phyloP scores from a whole-genome alignment of 73 alveolate genomes.

The Effrenium voratum region DNA sequence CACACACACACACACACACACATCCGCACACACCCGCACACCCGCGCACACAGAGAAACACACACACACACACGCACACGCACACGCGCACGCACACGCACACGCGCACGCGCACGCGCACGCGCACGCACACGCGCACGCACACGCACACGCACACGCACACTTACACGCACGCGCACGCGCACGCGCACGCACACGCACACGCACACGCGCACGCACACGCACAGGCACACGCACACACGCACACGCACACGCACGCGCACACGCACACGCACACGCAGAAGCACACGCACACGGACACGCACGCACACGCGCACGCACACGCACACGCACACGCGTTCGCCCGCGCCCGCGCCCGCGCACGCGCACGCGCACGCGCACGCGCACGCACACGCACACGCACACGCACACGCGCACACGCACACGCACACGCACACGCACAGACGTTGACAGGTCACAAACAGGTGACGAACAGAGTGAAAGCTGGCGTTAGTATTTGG shows the following conservation, averaged over 20 bases:
- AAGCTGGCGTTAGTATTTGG: no score
- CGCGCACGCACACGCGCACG: slow-evolving; percentile 5
- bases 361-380: not conserved
- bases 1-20: not conserved
- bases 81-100: not conserved
- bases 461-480: no score
- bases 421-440: not conserved
- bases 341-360: not conserved
- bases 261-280: slow-evolving; percentile 6
- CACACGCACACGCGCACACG: not conserved
- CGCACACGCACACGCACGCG: not conserved
- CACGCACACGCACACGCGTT: not conserved
- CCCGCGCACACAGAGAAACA: not conserved
- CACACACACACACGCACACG: not conserved
- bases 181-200: slow-evolving; percentile 3
- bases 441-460: not conserved
- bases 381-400: not conserved
- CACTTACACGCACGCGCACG: not conserved
- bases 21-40: not conserved
- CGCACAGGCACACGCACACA: not conserved
- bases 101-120: not conserved
- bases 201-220: slow-evolving; percentile 8
- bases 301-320: not conserved
- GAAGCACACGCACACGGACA: not conserved
- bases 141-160: slow-evolving; percentile 6